These are phyloP conservation scores for Guyanaporus albipodus DNA, from an alignment of 768 basidiomycete species.

Conservation along the genomic window DNA sequence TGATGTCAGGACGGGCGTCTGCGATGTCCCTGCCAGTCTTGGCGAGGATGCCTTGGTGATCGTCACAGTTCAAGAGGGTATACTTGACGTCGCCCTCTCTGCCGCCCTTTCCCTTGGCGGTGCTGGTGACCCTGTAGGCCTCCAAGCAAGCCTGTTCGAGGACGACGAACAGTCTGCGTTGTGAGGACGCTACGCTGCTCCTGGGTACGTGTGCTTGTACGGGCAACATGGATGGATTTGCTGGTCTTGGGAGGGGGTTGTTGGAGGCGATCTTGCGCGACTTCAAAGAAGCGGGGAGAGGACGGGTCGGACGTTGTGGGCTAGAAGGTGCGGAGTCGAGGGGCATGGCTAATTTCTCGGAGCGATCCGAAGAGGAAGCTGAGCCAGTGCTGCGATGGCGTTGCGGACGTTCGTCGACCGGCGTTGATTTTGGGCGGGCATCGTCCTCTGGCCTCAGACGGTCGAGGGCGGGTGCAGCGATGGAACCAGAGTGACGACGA, in stretches of 20 bases:
- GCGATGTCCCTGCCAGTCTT: constrained; percentile 98
- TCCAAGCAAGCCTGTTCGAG: constrained; percentile 94
- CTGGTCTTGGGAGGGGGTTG: constrained; percentile 45
- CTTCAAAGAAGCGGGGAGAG: constrained; percentile 55
- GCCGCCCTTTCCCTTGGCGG: constrained; percentile 46
- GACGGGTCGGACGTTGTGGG: constrained; percentile 57
- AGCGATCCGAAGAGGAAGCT: constrained; percentile 35
- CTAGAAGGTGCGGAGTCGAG: constrained; percentile 16
- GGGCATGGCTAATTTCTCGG: constrained; percentile 34
- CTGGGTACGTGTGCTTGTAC: constrained; percentile 73
- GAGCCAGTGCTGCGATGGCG: constrained; percentile 44
- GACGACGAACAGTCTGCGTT: constrained; percentile 81
- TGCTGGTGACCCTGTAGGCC: constrained; percentile 80
- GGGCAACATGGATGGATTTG: constrained; percentile 80
- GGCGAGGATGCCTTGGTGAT: constrained; percentile 97
- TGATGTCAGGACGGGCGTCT: constrained; percentile 98
- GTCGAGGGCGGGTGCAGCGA: constrained; percentile 33
- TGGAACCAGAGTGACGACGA: constrained; percentile 63
- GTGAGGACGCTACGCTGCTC: constrained; percentile 46
- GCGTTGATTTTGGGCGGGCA: constrained; percentile 68
- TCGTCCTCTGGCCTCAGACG: constrained; percentile 17
- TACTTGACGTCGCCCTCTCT: constrained; percentile 85
- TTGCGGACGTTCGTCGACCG: constrained; percentile 54
- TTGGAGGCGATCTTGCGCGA: constrained; percentile 49
- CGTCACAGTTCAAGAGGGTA: constrained; percentile 95